Conservation (phyloP, 768 basidiomycete species). For the Russula virescens region DNA sequence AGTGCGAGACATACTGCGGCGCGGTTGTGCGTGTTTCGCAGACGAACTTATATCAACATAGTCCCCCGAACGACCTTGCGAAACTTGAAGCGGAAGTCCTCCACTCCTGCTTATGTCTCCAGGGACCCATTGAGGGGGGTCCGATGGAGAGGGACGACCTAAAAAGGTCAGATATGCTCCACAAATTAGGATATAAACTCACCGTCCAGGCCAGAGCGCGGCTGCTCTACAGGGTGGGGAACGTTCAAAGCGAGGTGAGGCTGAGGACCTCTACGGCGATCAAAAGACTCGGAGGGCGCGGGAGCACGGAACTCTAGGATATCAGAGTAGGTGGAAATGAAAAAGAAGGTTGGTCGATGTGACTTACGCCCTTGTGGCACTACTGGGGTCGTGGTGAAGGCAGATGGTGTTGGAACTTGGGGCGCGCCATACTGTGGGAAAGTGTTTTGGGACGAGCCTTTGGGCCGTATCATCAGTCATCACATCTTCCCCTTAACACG, state of each 20-base stretch:
- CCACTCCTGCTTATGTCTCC: neutral
- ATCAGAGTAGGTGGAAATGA: neutral
- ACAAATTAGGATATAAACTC: neutral
- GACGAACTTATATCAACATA: too few relatives aligned
- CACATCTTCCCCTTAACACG: neutral
- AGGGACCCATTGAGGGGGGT: neutral
- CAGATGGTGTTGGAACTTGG: neutral
- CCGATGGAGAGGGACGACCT: neutral
- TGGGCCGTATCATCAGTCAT: neutral
- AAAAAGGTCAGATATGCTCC: neutral
- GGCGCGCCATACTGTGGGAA: constrained; percentile 4
- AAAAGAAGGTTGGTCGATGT: neutral
- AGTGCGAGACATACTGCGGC: neutral
- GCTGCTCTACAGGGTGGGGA: neutral
- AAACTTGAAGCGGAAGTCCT: neutral
- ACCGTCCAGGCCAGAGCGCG: neutral
- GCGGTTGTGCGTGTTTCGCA: too few relatives aligned
- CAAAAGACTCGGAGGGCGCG: too few relatives aligned
- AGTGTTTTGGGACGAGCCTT: neutral
- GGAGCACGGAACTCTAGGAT: neutral
- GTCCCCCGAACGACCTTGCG: neutral
- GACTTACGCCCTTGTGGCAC: neutral
- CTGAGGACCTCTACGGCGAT: neutral
- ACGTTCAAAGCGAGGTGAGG: neutral
- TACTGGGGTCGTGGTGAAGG: neutral